Percentiles rank a stretch among this genome's conserved stretches.
phyloP scores from a whole-genome alignment of 2,329 filamentous ascomycete species.

The Epicoccum nigrum region DNA sequence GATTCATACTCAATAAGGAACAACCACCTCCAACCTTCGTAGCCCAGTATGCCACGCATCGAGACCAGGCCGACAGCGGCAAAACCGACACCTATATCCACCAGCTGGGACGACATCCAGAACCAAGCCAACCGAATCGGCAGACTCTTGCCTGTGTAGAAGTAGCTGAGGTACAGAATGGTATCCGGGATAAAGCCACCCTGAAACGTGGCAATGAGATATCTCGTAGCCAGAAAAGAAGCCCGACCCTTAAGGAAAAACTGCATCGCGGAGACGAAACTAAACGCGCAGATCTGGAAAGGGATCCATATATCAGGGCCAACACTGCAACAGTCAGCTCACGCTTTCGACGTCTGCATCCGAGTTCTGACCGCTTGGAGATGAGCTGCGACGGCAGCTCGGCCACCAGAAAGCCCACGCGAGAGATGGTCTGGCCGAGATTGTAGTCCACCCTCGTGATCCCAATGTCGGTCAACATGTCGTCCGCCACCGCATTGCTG shows the following conservation, averaged over 20 bases:
- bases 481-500: slow-evolving; percentile 28
- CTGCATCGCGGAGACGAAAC: slow-evolving; percentile 64
- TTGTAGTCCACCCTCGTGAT: slow-evolving; percentile 25
- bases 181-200: slow-evolving; percentile 64
- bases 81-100: slow-evolving; percentile 35
- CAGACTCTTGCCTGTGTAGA: slow-evolving; percentile 48
- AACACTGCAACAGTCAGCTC: slow-evolving; percentile 11
- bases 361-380: slow-evolving; percentile 39
- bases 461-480: slow-evolving; percentile 26
- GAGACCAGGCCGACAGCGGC: slow-evolving; percentile 46
- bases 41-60: slow-evolving; percentile 48
- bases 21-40: slow-evolving; percentile 47
- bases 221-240: slow-evolving; percentile 47
- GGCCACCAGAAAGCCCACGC: slow-evolving; percentile 73
- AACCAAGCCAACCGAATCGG: slow-evolving; percentile 50
- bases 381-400: slow-evolving; percentile 52
- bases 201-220: slow-evolving; percentile 49
- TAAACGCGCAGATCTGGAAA: slow-evolving; percentile 49
- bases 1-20: slow-evolving; percentile 54
- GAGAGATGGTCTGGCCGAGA: slow-evolving; percentile 62
- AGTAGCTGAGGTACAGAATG: slow-evolving; percentile 65
- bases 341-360: not conserved
- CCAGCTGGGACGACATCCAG: slow-evolving; percentile 44
- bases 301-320: slow-evolving; percentile 50
- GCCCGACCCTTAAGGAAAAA: slow-evolving; percentile 62